These are phyloP conservation scores for Fraxinus nigra DNA, from an alignment of 305 asterid genomes.

Conservation along the genomic window DNA sequence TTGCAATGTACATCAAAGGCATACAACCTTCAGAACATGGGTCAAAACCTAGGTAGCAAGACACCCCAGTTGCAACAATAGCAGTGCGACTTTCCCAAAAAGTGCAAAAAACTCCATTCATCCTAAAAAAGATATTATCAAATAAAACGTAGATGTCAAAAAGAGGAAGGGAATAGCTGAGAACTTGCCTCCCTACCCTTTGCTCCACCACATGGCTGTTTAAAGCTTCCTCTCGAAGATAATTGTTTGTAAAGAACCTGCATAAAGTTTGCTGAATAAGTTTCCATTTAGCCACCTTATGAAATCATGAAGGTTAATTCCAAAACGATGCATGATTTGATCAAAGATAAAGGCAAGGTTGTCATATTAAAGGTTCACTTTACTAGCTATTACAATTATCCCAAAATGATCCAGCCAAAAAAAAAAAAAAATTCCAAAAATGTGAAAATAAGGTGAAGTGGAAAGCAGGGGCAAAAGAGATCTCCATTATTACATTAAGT, in stretches of 20 bases:
- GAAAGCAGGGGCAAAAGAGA: background rate
- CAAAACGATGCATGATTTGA: background rate
- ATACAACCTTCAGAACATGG: constrained; percentile 71
- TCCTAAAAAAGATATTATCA: constrained; percentile 7
- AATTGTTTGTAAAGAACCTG: constrained; percentile 95
- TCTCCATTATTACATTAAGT: background rate
- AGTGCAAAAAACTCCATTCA: background rate
- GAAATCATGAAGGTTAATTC: background rate
- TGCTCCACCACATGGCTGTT: constrained; percentile 96
- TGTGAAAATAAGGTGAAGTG: background rate
- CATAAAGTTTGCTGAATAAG: constrained; percentile 18
- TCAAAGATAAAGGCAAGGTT: background rate
- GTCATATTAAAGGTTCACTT: background rate
- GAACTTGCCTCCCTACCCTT: constrained; percentile 91
- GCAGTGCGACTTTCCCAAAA: background rate
- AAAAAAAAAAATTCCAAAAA: too few relatives aligned
- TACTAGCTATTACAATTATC: background rate
- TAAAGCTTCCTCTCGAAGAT: constrained; percentile 92
- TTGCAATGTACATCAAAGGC: constrained; percentile 99
- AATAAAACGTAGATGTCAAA: background rate
- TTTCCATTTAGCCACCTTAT: constrained; percentile 6
- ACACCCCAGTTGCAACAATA: constrained; percentile 6
- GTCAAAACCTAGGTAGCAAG: constrained; percentile 29
- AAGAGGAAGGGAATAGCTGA: constrained; percentile 19
- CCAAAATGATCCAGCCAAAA: background rate